phyloP scores from a whole-genome alignment of 2,329 filamentous ascomycete species.

The Sporothrix variecibatus region DNA sequence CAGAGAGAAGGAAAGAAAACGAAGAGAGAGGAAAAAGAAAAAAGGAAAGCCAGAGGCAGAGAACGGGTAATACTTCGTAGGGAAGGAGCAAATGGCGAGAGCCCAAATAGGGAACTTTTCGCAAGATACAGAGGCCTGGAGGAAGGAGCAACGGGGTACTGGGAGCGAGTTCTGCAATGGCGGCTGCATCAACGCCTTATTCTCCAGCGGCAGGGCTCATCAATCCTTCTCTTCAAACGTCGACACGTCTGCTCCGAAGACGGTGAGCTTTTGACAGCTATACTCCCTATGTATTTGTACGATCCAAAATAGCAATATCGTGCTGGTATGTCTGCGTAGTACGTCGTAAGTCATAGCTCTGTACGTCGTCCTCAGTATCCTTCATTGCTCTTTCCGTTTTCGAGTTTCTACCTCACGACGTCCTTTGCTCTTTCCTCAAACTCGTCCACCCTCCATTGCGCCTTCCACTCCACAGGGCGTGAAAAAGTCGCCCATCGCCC shows the following conservation, averaged over 20 bases:
- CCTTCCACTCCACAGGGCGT: not conserved
- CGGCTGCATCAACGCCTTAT: not conserved
- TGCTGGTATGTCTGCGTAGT: not conserved
- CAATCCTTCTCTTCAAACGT: not conserved
- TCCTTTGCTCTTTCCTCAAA: not conserved
- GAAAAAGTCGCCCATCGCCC: not conserved
- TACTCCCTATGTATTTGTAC: not conserved
- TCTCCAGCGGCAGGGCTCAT: constrained; percentile 1
- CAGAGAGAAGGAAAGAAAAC: not conserved
- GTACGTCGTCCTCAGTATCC: not conserved
- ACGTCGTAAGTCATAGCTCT: too few species aligned
- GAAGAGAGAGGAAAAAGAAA: not conserved
- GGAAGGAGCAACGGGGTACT: not conserved
- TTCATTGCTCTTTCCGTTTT: not conserved
- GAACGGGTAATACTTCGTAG: too few species aligned
- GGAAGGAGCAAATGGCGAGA: constrained; percentile 2
- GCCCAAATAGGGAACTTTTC: not conserved
- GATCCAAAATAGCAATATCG: too few species aligned
- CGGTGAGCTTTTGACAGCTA: not conserved
- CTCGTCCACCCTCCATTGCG: not conserved
- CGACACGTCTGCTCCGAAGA: not conserved
- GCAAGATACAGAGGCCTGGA: not conserved
- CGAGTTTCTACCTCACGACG: not conserved
- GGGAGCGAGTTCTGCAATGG: constrained; percentile 15
- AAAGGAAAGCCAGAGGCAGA: not conserved